Evolutionary conservation across 345 rosid genomes (phyloP).

Genomic region (Clausena lansium): DNA sequence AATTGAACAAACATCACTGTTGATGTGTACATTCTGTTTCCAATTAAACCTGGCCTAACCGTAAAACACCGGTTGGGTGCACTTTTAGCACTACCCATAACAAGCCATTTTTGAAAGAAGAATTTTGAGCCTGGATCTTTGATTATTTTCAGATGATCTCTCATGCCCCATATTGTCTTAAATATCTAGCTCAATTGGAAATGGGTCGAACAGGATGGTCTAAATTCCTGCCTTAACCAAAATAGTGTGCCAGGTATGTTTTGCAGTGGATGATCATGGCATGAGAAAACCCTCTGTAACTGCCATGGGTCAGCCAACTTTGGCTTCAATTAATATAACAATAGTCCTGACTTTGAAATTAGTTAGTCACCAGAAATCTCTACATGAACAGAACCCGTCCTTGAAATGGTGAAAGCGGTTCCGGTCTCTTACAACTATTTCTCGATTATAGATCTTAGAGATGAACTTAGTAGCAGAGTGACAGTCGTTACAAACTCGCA

Average conservation of each 20-base stretch:
- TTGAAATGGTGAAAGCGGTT: conserved; percentile 57
- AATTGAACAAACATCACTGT: background rate
- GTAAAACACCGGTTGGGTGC: background rate
- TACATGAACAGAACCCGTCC: conserved; percentile 54
- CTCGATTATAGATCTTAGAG: conserved; percentile 40
- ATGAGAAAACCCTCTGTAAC: background rate
- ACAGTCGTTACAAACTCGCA: conserved; percentile 57
- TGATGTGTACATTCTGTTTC: background rate
- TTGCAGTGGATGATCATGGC: background rate
- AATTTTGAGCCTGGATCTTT: background rate
- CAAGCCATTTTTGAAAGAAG: background rate
- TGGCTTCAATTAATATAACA: background rate
- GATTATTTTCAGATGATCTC: background rate
- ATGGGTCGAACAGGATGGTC: background rate
- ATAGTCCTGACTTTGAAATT: background rate
- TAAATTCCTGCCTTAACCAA: background rate
- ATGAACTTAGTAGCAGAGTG: conserved; percentile 53
- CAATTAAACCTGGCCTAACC: background rate
- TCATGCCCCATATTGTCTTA: background rate
- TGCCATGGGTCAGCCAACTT: background rate
- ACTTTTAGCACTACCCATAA: background rate
- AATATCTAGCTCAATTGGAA: background rate
- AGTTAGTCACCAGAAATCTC: conserved; percentile 48
- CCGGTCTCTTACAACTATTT: conserved; percentile 48
- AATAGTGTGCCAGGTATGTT: background rate